phyloP scores from a whole-genome alignment of 2,329 filamentous ascomycete genomes.

The Aspergillus ustus region DNA sequence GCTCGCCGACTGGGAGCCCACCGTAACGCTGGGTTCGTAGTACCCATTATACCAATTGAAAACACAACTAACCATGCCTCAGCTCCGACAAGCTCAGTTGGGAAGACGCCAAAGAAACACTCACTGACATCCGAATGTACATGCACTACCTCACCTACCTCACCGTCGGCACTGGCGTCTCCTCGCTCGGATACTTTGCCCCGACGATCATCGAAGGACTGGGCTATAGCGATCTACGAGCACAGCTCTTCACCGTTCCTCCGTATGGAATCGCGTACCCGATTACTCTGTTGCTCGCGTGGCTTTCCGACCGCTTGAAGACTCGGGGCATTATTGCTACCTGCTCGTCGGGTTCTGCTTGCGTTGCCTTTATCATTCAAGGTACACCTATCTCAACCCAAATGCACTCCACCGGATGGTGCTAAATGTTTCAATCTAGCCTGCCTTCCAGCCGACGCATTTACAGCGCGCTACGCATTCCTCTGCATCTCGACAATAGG shows the following conservation, averaged over 20 bases:
- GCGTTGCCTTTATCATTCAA: slow-evolving; percentile 1
- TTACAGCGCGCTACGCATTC: slow-evolving; percentile 25
- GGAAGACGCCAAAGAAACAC: slow-evolving; percentile 12
- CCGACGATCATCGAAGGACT: slow-evolving; percentile 27
- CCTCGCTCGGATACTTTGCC: slow-evolving; percentile 40
- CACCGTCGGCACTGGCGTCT: slow-evolving; percentile 1
- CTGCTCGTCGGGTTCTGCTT: not conserved
- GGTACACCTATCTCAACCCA: not conserved
- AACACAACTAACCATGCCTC: not conserved
- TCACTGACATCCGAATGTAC: not conserved
- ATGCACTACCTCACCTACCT: slow-evolving; percentile 15
- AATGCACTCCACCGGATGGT: too few relatives aligned
- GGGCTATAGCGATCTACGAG: slow-evolving; percentile 24
- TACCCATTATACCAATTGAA: not conserved
- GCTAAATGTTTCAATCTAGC: not conserved
- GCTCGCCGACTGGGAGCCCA: not conserved
- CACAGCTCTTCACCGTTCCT: slow-evolving; percentile 28
- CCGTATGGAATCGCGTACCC: slow-evolving; percentile 23
- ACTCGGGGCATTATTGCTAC: slow-evolving; percentile 1
- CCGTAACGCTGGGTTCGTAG: not conserved
- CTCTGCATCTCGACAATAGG: slow-evolving; percentile 24
- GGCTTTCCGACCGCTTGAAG: slow-evolving; percentile 8
- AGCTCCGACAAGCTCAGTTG: slow-evolving; percentile 14
- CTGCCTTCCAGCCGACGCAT: not conserved
- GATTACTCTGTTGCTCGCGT: slow-evolving; percentile 17